These are phyloP conservation scores for Gnaphalium uliginosum DNA, from an alignment of 129 eudicot genomes.

Conservation along the genomic window DNA sequence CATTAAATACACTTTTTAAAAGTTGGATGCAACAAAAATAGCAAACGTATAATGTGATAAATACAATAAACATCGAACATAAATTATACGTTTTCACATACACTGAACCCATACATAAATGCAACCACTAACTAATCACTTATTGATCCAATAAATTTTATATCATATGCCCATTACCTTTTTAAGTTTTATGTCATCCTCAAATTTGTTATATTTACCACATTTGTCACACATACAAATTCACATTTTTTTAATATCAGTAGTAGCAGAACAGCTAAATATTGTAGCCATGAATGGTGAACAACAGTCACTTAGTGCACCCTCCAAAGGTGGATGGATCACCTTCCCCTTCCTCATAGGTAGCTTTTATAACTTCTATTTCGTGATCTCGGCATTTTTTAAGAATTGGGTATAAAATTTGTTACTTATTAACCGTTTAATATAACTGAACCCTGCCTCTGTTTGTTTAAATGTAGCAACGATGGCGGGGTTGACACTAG, in stretches of 20 bases:
- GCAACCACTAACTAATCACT: no score
- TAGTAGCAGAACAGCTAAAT: not conserved
- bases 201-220: not conserved
- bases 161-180: not conserved
- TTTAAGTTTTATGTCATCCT: not conserved
- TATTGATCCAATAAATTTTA: no score
- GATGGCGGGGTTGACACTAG: conserved; percentile 44
- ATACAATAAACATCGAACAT: no score
- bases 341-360: conserved; percentile 10
- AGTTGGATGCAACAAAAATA: no score
- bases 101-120: no score
- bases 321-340: not conserved
- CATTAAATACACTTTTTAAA: no score
- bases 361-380: not conserved
- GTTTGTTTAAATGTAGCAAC: conserved; percentile 30
- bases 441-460: not conserved
- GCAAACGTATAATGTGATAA: no score
- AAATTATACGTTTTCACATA: no score
- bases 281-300: not conserved
- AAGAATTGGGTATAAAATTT: not conserved
- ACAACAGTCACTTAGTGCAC: not conserved
- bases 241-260: not conserved
- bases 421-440: not conserved
- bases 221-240: not conserved
- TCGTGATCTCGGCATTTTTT: no score